Percentiles rank a stretch among this genome's conserved stretches.
These are phyloP conservation scores for Hygrophorus russula DNA, from an alignment of 768 basidiomycete species.

Conservation along the genomic window DNA sequence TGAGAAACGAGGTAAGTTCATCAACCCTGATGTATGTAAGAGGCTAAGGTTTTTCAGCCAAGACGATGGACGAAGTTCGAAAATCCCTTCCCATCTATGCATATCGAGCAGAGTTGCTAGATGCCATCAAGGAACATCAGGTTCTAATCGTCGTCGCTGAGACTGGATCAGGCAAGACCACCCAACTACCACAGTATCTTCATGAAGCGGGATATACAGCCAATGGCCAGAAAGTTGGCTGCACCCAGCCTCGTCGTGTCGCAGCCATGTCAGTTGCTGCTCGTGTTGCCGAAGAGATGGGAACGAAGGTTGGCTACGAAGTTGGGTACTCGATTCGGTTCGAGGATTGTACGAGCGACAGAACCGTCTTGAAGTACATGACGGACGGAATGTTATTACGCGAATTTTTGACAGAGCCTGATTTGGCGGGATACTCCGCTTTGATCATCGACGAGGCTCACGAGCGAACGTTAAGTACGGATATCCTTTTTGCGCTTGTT, in stretches of 20 bases:
- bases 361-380: slow-evolving; percentile 99
- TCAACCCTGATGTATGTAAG: slow-evolving; percentile 1
- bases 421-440: slow-evolving; percentile 88
- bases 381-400: slow-evolving; percentile 98
- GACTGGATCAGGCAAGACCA: slow-evolving; percentile 98
- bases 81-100: slow-evolving; percentile 88
- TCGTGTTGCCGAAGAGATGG: slow-evolving; percentile 98
- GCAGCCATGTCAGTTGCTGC: slow-evolving; percentile 99
- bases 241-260: slow-evolving; percentile 96
- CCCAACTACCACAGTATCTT: slow-evolving; percentile 95
- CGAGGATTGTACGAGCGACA: slow-evolving; percentile 99
- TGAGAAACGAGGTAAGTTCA: slow-evolving; percentile 67
- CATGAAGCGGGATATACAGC: slow-evolving; percentile 95
- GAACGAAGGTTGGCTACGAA: slow-evolving; percentile 91
- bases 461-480: slow-evolving; percentile 94
- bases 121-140: slow-evolving; percentile 84
- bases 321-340: slow-evolving; percentile 99
- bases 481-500: slow-evolving; percentile 95
- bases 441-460: slow-evolving; percentile 99
- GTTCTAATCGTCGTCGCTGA: slow-evolving; percentile 97
- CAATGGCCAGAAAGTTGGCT: slow-evolving; percentile 81
- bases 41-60: slow-evolving; percentile 33
- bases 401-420: slow-evolving; percentile 96
- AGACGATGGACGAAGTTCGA: slow-evolving; percentile 86
- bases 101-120: slow-evolving; percentile 80